Percentiles rank a stretch among this genome's conserved stretches.
These are phyloP conservation scores for Claviceps humidiphila DNA, from an alignment of 2,329 filamentous ascomycete species.

Conservation along the genomic window DNA sequence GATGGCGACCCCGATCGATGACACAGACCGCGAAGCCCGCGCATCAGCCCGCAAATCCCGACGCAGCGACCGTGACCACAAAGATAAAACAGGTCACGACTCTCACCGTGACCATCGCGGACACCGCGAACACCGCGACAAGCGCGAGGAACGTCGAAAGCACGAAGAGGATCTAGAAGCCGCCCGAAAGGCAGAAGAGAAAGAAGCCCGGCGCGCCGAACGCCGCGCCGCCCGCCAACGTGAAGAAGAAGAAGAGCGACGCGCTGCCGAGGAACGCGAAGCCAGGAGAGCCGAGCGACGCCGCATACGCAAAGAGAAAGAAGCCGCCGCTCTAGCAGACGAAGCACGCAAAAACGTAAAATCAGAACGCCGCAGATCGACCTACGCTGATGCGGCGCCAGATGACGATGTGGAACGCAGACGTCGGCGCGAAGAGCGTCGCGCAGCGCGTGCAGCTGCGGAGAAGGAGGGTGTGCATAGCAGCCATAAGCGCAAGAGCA, in stretches of 20 bases:
- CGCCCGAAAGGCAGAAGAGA: conserved; percentile 37
- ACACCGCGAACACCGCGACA: conserved; percentile 35
- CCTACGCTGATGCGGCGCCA: conserved; percentile 23
- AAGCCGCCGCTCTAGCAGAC: conserved; percentile 29
- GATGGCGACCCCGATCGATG: conserved; percentile 32
- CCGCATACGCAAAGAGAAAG: conserved; percentile 34
- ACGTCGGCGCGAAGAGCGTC: conserved; percentile 39
- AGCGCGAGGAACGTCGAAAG: conserved; percentile 40
- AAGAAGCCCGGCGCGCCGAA: conserved; percentile 44
- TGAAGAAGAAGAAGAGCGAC: conserved; percentile 35
- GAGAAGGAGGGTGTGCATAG: conserved; percentile 26
- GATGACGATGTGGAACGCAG: conserved; percentile 41
- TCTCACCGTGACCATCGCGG: conserved; percentile 41
- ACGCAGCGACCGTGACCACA: conserved; percentile 37
- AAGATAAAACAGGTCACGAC: conserved; percentile 31
- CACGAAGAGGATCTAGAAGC: conserved; percentile 44
- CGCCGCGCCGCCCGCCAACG: conserved; percentile 33
- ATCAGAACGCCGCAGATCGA: conserved; percentile 36
- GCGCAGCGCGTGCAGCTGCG: conserved; percentile 26
- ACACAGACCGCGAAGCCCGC: conserved; percentile 47
- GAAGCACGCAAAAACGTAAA: conserved; percentile 32
- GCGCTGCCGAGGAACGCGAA: conserved; percentile 34
- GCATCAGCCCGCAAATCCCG: conserved; percentile 48
- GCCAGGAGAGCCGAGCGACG: conserved; percentile 37
- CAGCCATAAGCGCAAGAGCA: conserved; percentile 18